phyloP scores from a whole-genome alignment of 371 early-diverging fungal genomes.

The Saksenaea vasiformis region DNA sequence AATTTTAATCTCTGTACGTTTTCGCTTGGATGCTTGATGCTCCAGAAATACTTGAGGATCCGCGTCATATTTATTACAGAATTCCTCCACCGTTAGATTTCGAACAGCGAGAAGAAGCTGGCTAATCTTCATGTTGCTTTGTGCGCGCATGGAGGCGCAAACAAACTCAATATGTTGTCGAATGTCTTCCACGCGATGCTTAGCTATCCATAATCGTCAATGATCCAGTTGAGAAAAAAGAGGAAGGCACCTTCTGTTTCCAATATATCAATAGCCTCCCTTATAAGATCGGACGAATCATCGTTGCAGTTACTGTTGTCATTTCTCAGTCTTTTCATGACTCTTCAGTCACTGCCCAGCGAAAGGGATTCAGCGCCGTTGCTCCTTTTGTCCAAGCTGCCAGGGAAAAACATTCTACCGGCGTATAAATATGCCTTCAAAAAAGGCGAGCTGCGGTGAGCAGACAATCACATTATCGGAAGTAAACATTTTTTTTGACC shows the following conservation, averaged over 20 bases:
- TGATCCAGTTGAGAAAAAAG: neutral
- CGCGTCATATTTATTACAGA: conserved; percentile 29
- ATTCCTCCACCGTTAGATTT: conserved; percentile 32
- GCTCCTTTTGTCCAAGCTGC: no score
- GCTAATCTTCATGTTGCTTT: conserved; percentile 29
- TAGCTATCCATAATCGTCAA: conserved; percentile 14
- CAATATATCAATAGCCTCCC: neutral
- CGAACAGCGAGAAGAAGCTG: conserved; percentile 22
- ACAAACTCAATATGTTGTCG: conserved; percentile 28
- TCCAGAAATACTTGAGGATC: conserved; percentile 18
- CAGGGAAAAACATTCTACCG: neutral
- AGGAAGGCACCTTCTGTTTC: neutral
- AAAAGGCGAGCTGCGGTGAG: no score
- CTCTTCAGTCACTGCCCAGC: neutral
- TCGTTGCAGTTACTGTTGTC: neutral
- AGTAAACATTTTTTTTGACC: no score
- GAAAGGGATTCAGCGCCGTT: no score
- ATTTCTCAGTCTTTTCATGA: neutral
- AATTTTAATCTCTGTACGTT: neutral
- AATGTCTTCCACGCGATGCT: conserved; percentile 29
- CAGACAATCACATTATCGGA: no score
- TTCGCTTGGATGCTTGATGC: conserved; percentile 8
- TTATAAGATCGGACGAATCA: neutral
- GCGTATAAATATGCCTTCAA: no score
- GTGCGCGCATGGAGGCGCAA: conserved; percentile 29